These are phyloP conservation scores for Diplocarpon mali DNA, from an alignment of 2,329 filamentous ascomycete species.

Conservation along the genomic window DNA sequence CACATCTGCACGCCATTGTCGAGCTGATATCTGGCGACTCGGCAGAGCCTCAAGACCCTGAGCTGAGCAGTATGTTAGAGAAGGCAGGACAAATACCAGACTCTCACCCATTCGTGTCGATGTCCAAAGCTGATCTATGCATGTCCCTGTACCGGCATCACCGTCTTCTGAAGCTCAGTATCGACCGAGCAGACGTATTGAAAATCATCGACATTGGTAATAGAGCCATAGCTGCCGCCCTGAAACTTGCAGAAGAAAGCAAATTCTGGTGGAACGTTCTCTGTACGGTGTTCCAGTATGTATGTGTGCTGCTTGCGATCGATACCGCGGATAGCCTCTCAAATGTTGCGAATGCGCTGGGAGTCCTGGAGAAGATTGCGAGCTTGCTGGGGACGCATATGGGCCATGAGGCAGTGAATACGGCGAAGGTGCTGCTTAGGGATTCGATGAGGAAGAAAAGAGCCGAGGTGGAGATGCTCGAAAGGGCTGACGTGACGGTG, in stretches of 20 bases:
- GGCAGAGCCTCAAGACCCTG: too few species aligned
- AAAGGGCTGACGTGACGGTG: constrained; percentile 9
- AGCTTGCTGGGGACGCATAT: constrained; percentile 24
- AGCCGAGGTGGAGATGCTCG: constrained; percentile 17
- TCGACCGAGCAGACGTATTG: too few species aligned
- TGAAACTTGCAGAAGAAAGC: constrained; percentile 26
- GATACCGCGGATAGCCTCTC: constrained; percentile 29
- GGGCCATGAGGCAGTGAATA: constrained; percentile 28
- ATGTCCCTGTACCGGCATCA: too few species aligned
- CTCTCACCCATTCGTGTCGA: too few species aligned
- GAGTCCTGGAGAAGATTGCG: constrained; percentile 30
- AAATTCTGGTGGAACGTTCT: constrained; percentile 35
- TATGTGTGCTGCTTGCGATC: constrained; percentile 32
- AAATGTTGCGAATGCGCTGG: constrained; percentile 28
- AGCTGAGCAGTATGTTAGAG: too few species aligned
- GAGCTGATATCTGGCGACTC: too few species aligned
- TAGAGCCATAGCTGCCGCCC: constrained; percentile 27
- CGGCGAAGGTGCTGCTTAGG: constrained; percentile 19
- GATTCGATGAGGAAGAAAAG: constrained; percentile 23
- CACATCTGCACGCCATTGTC: too few species aligned
- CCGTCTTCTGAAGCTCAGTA: too few species aligned
- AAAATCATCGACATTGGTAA: constrained; percentile 29
- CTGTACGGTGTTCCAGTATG: constrained; percentile 32
- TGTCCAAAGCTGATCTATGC: too few species aligned
- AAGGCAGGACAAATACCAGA: too few species aligned